Percentiles rank a stretch among this genome's conserved stretches.
Evolutionary conservation across 2,329 filamentous ascomycete genomes (phyloP).

Genomic region (Clarireedia hainanense): DNA sequence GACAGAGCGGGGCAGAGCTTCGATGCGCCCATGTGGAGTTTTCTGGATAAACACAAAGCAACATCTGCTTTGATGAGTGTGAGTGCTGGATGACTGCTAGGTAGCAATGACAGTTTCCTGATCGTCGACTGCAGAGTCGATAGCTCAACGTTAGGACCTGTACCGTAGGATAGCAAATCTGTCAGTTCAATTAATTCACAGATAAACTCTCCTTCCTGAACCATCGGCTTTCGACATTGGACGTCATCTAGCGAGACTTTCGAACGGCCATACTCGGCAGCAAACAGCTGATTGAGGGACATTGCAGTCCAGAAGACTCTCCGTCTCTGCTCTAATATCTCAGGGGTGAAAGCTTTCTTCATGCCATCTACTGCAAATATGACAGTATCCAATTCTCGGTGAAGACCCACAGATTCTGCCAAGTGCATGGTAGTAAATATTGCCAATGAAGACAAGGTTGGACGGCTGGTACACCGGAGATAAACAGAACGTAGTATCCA

Average conservation of each 20-base stretch:
- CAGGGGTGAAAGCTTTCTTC: slow-evolving; percentile 1
- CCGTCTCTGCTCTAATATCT: slow-evolving; percentile 15
- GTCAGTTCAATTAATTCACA: slow-evolving; percentile 13
- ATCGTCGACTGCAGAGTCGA: not conserved
- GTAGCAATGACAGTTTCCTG: slow-evolving; percentile 3
- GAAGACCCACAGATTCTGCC: slow-evolving; percentile 25
- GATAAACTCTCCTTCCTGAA: slow-evolving; percentile 12
- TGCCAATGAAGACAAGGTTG: slow-evolving; percentile 23
- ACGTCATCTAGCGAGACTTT: slow-evolving; percentile 15
- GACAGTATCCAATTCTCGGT: slow-evolving; percentile 20
- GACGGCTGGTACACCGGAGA: slow-evolving; percentile 22
- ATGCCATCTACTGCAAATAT: slow-evolving; percentile 7
- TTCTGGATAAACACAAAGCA: slow-evolving; percentile 16
- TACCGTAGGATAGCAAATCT: slow-evolving; percentile 9
- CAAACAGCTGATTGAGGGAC: slow-evolving; percentile 16
- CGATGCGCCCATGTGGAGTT: slow-evolving; percentile 5
- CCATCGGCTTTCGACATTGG: slow-evolving; percentile 8
- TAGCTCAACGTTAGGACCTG: not conserved
- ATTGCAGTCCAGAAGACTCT: slow-evolving; percentile 19
- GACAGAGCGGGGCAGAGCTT: slow-evolving; percentile 1
- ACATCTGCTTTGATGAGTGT: slow-evolving; percentile 15
- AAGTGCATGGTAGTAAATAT: slow-evolving; percentile 22
- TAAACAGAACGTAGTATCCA: slow-evolving; percentile 25
- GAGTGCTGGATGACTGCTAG: not conserved
- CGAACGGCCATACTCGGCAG: slow-evolving; percentile 19